A percentile compares a stretch with the other conserved stretches of the same genome.
These are phyloP conservation scores for Populus hybrid DNA, from an alignment of 441 rosid genomes.

Conservation along the genomic window DNA sequence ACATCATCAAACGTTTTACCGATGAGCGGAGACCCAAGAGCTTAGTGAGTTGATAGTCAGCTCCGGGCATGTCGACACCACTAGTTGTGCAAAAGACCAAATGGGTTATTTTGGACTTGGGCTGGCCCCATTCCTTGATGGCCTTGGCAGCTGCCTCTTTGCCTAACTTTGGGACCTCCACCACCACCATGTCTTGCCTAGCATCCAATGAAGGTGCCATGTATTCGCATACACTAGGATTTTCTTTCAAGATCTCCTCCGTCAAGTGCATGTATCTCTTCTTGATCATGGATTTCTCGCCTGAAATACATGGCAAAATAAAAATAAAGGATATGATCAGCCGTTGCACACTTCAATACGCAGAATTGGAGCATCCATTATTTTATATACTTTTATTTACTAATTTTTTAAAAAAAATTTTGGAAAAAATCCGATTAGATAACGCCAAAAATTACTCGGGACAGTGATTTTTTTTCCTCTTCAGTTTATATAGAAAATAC, in stretches of 20 bases:
- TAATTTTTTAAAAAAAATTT: too few relatives aligned
- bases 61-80: slow-evolving; percentile 38
- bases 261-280: slow-evolving; percentile 32
- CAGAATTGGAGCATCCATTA: not conserved
- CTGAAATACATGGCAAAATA: slow-evolving; percentile 18
- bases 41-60: slow-evolving; percentile 37
- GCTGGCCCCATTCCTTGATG: slow-evolving; percentile 41
- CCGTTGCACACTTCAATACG: not conserved
- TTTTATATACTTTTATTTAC: too few relatives aligned
- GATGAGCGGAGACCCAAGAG: slow-evolving; percentile 34
- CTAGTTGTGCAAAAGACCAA: slow-evolving; percentile 37
- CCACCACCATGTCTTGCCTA: slow-evolving; percentile 33
- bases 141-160: slow-evolving; percentile 38
- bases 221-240: slow-evolving; percentile 23
- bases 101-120: slow-evolving; percentile 40
- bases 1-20: slow-evolving; percentile 36
- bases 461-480: too few relatives aligned
- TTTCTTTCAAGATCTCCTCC: slow-evolving; percentile 31
- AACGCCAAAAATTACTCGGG: too few relatives aligned
- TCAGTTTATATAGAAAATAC: too few relatives aligned
- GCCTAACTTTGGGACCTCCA: slow-evolving; percentile 31
- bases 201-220: slow-evolving; percentile 36
- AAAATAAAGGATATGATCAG: not conserved
- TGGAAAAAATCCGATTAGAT: too few relatives aligned
- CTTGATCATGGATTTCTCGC: slow-evolving; percentile 40